Evolutionary conservation across 805 yeast genomes (phyloP).

Genomic region (Myxozyma nipponensis): DNA sequence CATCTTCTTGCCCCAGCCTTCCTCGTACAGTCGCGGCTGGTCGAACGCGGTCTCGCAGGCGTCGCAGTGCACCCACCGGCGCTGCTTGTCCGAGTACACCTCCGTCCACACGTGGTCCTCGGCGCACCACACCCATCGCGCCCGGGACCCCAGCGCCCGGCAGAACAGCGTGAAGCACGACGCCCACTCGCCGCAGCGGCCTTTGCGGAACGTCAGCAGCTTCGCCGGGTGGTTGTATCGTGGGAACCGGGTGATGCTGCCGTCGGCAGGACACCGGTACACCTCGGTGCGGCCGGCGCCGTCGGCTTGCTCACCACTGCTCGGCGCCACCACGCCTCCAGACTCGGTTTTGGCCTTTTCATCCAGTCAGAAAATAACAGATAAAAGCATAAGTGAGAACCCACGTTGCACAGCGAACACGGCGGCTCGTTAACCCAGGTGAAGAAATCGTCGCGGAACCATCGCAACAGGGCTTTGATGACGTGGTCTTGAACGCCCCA

Average conservation of each 20-base stretch:
- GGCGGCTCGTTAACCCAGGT: slow-evolving; percentile 73
- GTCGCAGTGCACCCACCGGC: slow-evolving; percentile 81
- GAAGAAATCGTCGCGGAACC: slow-evolving; percentile 79
- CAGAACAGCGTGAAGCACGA: slow-evolving; percentile 71
- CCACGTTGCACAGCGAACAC: slow-evolving; percentile 52
- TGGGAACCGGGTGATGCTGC: slow-evolving; percentile 55
- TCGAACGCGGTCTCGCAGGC: slow-evolving; percentile 85
- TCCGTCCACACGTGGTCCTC: slow-evolving; percentile 99
- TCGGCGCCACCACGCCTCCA: slow-evolving; percentile 45
- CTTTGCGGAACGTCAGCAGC: slow-evolving; percentile 58
- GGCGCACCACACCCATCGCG: slow-evolving; percentile 76
- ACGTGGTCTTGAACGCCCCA: slow-evolving; percentile 54
- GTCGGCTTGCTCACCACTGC: slow-evolving; percentile 42
- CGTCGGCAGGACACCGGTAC: slow-evolving; percentile 58
- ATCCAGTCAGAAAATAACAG: not conserved
- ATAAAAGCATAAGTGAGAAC: too few species aligned
- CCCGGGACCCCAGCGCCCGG: slow-evolving; percentile 59
- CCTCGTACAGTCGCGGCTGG: slow-evolving; percentile 68
- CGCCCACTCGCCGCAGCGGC: slow-evolving; percentile 97
- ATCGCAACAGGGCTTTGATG: slow-evolving; percentile 53
- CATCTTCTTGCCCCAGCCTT: slow-evolving; percentile 94
- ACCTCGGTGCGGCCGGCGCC: slow-evolving; percentile 63
- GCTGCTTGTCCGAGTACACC: slow-evolving; percentile 56
- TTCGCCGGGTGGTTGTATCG: slow-evolving; percentile 66
- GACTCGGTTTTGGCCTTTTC: slow-evolving; percentile 39